Conservation (phyloP, 768 basidiomycete species). For the Pleurotus sapidus region DNA sequence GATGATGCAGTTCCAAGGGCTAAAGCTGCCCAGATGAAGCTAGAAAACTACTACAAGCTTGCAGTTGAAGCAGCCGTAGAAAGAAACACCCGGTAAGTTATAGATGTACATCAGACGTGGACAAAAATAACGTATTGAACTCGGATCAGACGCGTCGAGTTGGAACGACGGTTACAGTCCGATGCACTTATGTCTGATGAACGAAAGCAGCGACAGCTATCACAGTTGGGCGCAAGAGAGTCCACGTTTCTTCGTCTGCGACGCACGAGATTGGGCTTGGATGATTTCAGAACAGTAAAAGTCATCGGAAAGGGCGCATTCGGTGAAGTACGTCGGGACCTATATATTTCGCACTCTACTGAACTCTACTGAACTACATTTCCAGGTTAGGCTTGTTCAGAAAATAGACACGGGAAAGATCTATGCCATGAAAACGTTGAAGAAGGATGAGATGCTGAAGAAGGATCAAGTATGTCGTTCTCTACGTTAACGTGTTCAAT, state of each 20-base stretch:
- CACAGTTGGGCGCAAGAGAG: slow-evolving; percentile 84
- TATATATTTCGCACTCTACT: background rate
- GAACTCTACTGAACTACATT: slow-evolving; percentile 14
- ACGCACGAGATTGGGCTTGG: slow-evolving; percentile 85
- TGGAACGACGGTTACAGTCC: slow-evolving; percentile 74
- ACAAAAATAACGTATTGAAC: too few species aligned
- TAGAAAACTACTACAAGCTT: slow-evolving; percentile 96
- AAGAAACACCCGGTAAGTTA: slow-evolving; percentile 76
- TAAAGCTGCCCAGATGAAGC: slow-evolving; percentile 89
- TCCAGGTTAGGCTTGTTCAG: slow-evolving; percentile 86
- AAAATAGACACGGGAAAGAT: slow-evolving; percentile 97
- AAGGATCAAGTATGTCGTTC: slow-evolving; percentile 80
- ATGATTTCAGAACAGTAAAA: slow-evolving; percentile 95
- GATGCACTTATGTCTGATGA: slow-evolving; percentile 77
- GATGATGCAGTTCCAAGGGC: slow-evolving; percentile 80
- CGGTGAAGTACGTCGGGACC: slow-evolving; percentile 68
- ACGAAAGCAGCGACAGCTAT: slow-evolving; percentile 80
- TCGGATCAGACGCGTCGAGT: slow-evolving; percentile 70
- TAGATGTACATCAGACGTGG: background rate
- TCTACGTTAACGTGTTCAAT: too few species aligned
- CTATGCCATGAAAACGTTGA: slow-evolving; percentile 97
- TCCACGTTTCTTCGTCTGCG: slow-evolving; percentile 84
- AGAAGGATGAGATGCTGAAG: slow-evolving; percentile 98
- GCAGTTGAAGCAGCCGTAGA: slow-evolving; percentile 95
- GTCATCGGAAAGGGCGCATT: slow-evolving; percentile 99